Base-by-base conservation (phyloP, 306 rosid species). In the Dryas drummondii region DNA sequence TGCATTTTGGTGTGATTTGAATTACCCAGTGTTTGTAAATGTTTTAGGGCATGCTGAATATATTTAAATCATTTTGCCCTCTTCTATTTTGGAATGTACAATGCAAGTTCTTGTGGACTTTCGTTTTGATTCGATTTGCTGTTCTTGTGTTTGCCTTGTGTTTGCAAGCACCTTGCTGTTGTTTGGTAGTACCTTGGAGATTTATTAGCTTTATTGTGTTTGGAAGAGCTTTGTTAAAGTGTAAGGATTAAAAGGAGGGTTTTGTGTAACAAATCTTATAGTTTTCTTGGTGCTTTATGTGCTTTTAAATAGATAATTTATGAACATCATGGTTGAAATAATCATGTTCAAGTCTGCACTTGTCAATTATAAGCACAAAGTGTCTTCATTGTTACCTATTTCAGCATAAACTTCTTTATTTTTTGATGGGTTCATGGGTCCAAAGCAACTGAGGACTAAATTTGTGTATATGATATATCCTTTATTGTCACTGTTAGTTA, bases 401-500 rank as follows among this genome's bases (percentile, higher is more conserved):
- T 52, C 15, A 70, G 10, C 6, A 40, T 13, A 14, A 37, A 70
- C 0, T 22, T 53, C 9, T 69, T 51, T 6, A 6, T 16, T 37
- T 2, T 37, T 70, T 40, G 61, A 67, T 0, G 11, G 32, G 41
- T 52, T n/a, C 0, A 32, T 32, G 37, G 37, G 37, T 32, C 37
- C 60, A 55, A 55, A 27, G 44, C 2, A 59, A 27, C 42, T 4
- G 27, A 13, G 42, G 42, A 42, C 12, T 4, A 26, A 51, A 4
- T 51, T 32, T 63, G 41, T 2, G 11, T 22, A 55, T 50, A 13
- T 7, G 47, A 12, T 7, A 16, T 64, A 5, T 4, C 66, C 44
- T 77, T 52, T 85, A 3, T 5, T 63, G 51, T 73, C 58, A 4
- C 14, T 52, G 49, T 47, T 58, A 94, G 99, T 82, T 94, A 94